Evolutionary conservation across 768 basidiomycete genomes (phyloP).

Genomic region (Pilatotrama ljubarskyi): DNA sequence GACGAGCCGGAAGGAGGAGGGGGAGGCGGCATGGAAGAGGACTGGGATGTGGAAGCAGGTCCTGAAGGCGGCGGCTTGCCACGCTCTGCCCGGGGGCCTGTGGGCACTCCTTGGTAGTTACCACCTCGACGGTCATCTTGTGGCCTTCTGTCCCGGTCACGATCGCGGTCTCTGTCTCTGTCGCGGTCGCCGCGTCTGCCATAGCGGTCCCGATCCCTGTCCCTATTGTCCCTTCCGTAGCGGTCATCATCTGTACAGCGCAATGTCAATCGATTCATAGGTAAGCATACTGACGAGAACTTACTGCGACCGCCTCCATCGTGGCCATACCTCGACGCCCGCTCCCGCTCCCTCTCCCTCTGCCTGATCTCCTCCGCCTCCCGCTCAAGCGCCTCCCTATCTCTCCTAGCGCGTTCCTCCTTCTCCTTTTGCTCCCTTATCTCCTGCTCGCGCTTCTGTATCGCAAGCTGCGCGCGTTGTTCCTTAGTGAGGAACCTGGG

Average conservation of each 20-base stretch:
- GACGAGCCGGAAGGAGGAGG: conserved; percentile 31
- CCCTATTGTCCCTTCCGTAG: conserved; percentile 39
- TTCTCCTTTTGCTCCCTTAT: conserved; percentile 69
- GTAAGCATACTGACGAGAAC: too few species aligned
- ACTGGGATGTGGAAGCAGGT: conserved; percentile 29
- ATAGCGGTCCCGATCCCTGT: conserved; percentile 47
- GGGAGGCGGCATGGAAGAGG: conserved; percentile 54
- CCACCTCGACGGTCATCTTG: conserved; percentile 35
- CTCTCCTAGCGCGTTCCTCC: conserved; percentile 57
- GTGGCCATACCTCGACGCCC: conserved; percentile 42
- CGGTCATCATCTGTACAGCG: conserved; percentile 39
- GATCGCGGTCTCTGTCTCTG: conserved; percentile 48
- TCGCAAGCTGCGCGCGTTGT: conserved; percentile 85
- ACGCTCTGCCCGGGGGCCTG: conserved; percentile 81
- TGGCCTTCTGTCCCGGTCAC: conserved; percentile 41
- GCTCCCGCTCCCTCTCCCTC: conserved; percentile 45
- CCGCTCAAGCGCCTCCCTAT: conserved; percentile 72
- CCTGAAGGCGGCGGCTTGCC: conserved; percentile 42
- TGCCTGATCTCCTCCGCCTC: conserved; percentile 69
- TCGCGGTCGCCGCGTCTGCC: conserved; percentile 43
- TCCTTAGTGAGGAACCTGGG: conserved; percentile 94
- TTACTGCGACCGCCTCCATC: conserved; percentile 44
- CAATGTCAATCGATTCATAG: conserved; percentile 7
- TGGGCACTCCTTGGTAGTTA: conserved; percentile 66
- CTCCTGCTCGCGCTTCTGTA: conserved; percentile 83